phyloP scores from a whole-genome alignment of 148 eudicot species.

The Vaccinium macrocarpon region DNA sequence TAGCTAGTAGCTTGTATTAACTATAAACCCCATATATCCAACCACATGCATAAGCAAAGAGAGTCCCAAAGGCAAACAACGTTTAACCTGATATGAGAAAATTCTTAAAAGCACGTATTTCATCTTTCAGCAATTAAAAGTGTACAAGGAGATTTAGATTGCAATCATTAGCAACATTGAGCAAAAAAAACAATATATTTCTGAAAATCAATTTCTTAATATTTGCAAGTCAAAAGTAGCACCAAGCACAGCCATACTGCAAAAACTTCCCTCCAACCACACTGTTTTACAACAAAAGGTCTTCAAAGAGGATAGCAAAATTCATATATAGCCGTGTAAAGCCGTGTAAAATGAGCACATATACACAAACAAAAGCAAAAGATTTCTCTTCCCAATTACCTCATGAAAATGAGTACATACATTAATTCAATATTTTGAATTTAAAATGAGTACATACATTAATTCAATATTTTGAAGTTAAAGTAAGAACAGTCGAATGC shows the following conservation, averaged over 20 bases:
- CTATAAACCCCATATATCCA: background rate
- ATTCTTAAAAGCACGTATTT: background rate
- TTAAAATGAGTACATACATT: background rate
- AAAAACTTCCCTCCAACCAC: background rate
- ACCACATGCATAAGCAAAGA: background rate
- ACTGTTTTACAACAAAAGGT: background rate
- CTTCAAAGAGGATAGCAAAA: background rate
- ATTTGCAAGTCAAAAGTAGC: background rate
- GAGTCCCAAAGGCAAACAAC: constrained; percentile 1
- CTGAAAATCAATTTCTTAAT: background rate
- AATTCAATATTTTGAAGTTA: background rate
- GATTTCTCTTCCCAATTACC: background rate
- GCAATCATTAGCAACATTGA: background rate
- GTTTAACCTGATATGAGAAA: background rate
- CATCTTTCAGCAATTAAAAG: background rate
- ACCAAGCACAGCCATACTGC: background rate
- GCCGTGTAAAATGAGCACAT: too few relatives aligned
- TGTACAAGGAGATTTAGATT: background rate
- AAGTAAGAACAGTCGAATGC: background rate
- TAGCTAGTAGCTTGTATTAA: background rate
- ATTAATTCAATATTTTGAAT: background rate
- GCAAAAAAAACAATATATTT: background rate
- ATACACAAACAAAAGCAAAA: background rate
- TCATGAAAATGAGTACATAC: background rate
- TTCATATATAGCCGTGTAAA: too few relatives aligned